Base-by-base conservation (phyloP, 2,329 filamentous ascomycete genomes). In the Arthrinium phaeospermum region DNA sequence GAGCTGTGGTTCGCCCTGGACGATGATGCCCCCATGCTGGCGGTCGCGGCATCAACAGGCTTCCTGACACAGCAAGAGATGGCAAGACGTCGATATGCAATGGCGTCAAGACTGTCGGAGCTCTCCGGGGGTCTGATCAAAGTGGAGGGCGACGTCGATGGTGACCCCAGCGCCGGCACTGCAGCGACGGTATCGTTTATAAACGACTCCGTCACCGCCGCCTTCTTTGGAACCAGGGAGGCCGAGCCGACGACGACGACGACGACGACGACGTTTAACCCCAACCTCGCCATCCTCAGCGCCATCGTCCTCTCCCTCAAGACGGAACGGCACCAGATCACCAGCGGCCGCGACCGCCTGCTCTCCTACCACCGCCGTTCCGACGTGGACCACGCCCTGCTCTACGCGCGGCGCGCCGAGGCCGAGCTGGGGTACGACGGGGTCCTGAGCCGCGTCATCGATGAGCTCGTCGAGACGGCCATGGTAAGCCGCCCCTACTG, bases 351-450 rank as follows among this genome's bases (percentile, higher is more conserved):
- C 22, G 22, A 14, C 41, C 45, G 14, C 37, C 37, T 41, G 2
- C 37, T 41, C 37, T 10, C 37, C 8, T 41, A 41, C 37, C 8
- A 41, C 7, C 37, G 37, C 14, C 67, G 24, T 6, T 10, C 41
- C 41, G 24, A 47, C 41, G 13, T 68, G 0, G 41, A 68, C 27
- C 8, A 27, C n/a, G 67, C 41, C n/a, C 22, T 68, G 1, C 41
- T 68, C 8, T 27, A 68, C 67, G 67, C 67, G 30, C 67, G 67
- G 2, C 67, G 67, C 14, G 67, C 67, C 37, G 67, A 68, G 41
- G 67, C 67, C 37, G 41, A 68, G 44, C 24, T 68, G 41, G 67
- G 41, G 14, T 68, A 30, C 37, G 5, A 30, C 41, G 4, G 24
- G 7, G 19, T 22, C 22, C 16, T 68, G 7, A 47, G 30, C 22